These are phyloP conservation scores for Volutella citrinella DNA, from an alignment of 2,329 filamentous ascomycete species.

Conservation along the genomic window DNA sequence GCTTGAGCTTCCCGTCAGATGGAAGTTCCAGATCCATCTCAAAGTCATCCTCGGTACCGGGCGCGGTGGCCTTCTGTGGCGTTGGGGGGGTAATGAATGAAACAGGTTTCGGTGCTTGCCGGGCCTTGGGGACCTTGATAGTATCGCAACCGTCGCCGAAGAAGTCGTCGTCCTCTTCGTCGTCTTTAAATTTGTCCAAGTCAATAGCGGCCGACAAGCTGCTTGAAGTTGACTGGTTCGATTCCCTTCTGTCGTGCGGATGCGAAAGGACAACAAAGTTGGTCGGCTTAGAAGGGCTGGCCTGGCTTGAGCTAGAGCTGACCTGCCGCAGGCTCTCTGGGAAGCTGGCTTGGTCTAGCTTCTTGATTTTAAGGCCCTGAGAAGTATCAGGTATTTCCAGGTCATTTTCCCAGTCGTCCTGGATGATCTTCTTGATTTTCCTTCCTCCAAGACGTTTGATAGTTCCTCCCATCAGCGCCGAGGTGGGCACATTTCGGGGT, in stretches of 20 bases:
- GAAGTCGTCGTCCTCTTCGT: constrained; percentile 58
- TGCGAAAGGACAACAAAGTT: constrained; percentile 23
- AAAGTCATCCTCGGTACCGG: constrained; percentile 59
- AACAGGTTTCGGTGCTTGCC: constrained; percentile 47
- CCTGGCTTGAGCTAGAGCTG: constrained; percentile 51
- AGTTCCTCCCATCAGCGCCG: constrained; percentile 85
- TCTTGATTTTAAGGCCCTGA: constrained; percentile 63
- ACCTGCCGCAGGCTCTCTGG: constrained; percentile 68
- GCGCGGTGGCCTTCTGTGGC: constrained; percentile 41
- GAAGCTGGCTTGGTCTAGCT: constrained; percentile 57
- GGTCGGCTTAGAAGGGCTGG: constrained; percentile 48
- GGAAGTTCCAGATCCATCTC: constrained; percentile 73
- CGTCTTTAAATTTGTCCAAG: constrained; percentile 56
- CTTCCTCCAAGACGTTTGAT: constrained; percentile 84
- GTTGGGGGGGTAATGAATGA: constrained; percentile 56
- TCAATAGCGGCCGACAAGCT: constrained; percentile 47
- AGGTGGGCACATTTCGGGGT: constrained; percentile 80
- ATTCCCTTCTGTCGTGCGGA: constrained; percentile 29
- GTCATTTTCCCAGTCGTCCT: constrained; percentile 81
- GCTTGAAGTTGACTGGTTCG: constrained; percentile 31
- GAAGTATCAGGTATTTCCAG: constrained; percentile 63
- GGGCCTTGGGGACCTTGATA: constrained; percentile 64
- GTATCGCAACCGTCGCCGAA: constrained; percentile 63
- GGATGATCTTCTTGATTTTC: constrained; percentile 68
- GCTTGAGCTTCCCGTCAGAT: constrained; percentile 60